Base-by-base conservation (phyloP, 768 basidiomycete genomes). In the Dioszegia crocea region DNA sequence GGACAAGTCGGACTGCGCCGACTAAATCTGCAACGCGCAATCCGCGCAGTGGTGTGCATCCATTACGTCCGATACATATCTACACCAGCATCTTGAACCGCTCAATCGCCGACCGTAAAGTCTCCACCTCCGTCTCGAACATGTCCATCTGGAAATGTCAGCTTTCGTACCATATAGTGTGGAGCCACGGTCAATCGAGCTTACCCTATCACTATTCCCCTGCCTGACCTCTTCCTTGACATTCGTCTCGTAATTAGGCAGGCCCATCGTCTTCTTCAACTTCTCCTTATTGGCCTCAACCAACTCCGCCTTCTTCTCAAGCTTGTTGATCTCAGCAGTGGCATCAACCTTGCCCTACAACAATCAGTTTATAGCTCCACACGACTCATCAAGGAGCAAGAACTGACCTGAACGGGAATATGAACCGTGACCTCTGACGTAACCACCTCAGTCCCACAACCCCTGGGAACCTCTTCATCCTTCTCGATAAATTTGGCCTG, bases 271-370 rank as follows among this genome's bases (percentile, higher is more conserved):
- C 76, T 91, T 93, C 59, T 79, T 65, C 36, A 94, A 79, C 80
- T 96, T 97, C 54, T 86, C 84, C 41, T 88, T 78, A 64, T 84
- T 86, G 50, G 88, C 62, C 52, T 81, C 80, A 1, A 84, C 85
- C 10, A 91, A 79, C 38, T 86, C 84, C 2, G 89, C 82, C 78
- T 93, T 96, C 84, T 96, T 97, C 71, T 90, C 85, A 61, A 87
- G 86, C 77, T 93, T 97, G 39, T 83, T 80, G 44, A 96, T 88
- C 78, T 98, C 94, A 1, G 83, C 84, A 45, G 90, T 86, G 5
- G 94, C 79, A 77, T 98, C 88, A 17, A 99, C 86, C 40, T 93
- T 84, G 24, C 93, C 91, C 91, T 96, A 65, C 16, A 0, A 4
- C 48, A 19, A 38, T 27, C 10, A 29, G 23, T 29, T 45, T 33